Percentiles rank a stretch among this genome's conserved stretches.
These are phyloP conservation scores for Alternaria novae-zelandiae DNA, from an alignment of 2,329 filamentous ascomycete species.

Conservation along the genomic window DNA sequence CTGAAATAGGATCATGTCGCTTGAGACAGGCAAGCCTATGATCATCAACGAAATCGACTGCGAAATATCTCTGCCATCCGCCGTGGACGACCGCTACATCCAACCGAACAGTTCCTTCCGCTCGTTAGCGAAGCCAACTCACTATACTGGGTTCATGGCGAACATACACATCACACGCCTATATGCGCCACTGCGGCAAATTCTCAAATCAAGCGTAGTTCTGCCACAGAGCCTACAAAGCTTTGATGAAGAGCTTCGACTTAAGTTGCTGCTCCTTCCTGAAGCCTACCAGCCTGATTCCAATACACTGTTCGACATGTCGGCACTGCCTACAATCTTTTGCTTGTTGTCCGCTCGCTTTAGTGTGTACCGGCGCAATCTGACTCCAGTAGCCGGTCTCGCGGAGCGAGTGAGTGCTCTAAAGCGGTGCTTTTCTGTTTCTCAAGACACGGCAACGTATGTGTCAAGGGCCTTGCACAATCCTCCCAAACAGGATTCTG, in stretches of 20 bases:
- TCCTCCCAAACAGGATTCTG: conserved; percentile 35
- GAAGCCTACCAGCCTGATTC: conserved; percentile 73
- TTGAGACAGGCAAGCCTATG: conserved; percentile 81
- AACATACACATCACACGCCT: conserved; percentile 83
- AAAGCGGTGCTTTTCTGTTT: conserved; percentile 75
- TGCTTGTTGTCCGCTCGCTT: conserved; percentile 85
- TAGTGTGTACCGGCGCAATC: conserved; percentile 85
- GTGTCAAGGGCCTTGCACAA: conserved; percentile 69
- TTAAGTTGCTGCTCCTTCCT: conserved; percentile 78
- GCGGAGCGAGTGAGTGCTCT: conserved; percentile 74
- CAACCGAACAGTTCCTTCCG: conserved; percentile 57
- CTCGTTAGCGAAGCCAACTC: conserved; percentile 49
- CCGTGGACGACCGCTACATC: conserved; percentile 81
- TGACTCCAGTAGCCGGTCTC: conserved; percentile 72
- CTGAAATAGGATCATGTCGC: conserved; percentile 68
- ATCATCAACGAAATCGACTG: conserved; percentile 89
- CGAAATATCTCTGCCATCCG: conserved; percentile 79
- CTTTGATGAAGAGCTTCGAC: conserved; percentile 80
- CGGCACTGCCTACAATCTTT: conserved; percentile 75
- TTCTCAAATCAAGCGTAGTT: conserved; percentile 69
- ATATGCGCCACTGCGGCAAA: conserved; percentile 74
- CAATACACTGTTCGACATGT: conserved; percentile 72
- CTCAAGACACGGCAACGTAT: conserved; percentile 79
- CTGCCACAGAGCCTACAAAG: conserved; percentile 71
- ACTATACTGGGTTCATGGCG: conserved; percentile 73